Conservation (phyloP, 148 eudicot genomes). For the Chenopodium suecicum region DNA sequence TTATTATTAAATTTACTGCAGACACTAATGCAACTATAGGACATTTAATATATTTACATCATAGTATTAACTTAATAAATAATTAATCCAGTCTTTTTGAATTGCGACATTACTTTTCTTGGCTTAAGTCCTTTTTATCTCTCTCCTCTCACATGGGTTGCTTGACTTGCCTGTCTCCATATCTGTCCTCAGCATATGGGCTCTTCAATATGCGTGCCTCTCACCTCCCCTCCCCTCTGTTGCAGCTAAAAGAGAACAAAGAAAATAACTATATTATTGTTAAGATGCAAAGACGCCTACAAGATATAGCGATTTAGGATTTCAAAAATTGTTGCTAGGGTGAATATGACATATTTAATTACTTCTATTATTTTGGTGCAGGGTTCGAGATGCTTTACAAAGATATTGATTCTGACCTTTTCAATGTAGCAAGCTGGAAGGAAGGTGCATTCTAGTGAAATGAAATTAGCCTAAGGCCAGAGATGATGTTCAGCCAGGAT, state of each 20-base stretch:
- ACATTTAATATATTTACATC: not conserved
- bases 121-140: not conserved
- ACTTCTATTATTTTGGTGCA: constrained; percentile 4
- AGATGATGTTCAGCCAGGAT: constrained; percentile 25
- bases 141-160: not conserved
- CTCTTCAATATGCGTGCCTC: too few relatives aligned
- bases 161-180: not conserved
- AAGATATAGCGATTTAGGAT: not conserved
- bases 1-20: too few relatives aligned
- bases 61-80: not conserved
- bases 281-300: not conserved
- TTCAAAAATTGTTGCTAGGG: not conserved
- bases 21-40: not conserved
- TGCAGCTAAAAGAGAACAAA: not conserved
- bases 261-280: too few relatives aligned
- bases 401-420: not conserved
- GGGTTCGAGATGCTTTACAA: constrained; percentile 8
- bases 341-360: not conserved
- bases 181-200: not conserved
- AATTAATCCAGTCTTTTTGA: too few relatives aligned
- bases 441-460: constrained; percentile 6
- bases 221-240: not conserved
- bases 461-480: constrained; percentile 12
- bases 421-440: constrained; percentile 2
- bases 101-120: not conserved